Base-by-base conservation (phyloP, 2,329 filamentous ascomycete species). In the Monosporascus sp. region DNA sequence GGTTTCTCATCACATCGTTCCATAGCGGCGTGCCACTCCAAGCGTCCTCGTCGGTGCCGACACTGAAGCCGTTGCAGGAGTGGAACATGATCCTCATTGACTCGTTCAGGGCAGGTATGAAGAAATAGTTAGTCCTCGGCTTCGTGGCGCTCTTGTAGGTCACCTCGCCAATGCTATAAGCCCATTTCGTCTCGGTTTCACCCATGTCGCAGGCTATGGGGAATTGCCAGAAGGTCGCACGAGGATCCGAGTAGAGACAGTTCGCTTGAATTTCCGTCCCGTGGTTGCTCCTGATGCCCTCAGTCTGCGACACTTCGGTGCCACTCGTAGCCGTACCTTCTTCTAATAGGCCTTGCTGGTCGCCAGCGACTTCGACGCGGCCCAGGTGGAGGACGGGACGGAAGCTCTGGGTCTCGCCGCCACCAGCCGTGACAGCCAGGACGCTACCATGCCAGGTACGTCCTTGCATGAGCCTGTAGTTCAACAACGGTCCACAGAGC, bases 61-160 rank as follows among this genome's bases (percentile, higher is more conserved):
- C 80, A 60, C 89, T 93, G 75, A 99, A 99, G 17, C 94, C 95
- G 70, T 99, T 99, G 75, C 94, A 97, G 53, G 90, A 96, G 75
- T 97, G 89, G 72, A 97, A 99, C 90, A 97, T 96, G 67, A 97
- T 89, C 67, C 96, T 91, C 93, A 99, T 97, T 5, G 89, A 89
- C 71, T 97, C 87, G 45, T 84, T 82, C 54, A 79, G 78, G 14
- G 89, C 90, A 14, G 94, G 93, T 5, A 97, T 84, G 78, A 88
- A 96, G 72, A 99, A 99, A 49, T 60, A 82, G 74, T 79, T 96
- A 75, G 69, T 72, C 55, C 73, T 75, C 7, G 78, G 76, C 67
- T 84, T 82, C 58, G 76, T 77, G 40, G 76, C 72, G 59, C 80
- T 80, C 50, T 77, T 74, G 65, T 86, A 87, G 48, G 76, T 78